These are phyloP conservation scores for Alternaria sp. DNA, from an alignment of 2,329 filamentous ascomycete genomes.

Conservation along the genomic window DNA sequence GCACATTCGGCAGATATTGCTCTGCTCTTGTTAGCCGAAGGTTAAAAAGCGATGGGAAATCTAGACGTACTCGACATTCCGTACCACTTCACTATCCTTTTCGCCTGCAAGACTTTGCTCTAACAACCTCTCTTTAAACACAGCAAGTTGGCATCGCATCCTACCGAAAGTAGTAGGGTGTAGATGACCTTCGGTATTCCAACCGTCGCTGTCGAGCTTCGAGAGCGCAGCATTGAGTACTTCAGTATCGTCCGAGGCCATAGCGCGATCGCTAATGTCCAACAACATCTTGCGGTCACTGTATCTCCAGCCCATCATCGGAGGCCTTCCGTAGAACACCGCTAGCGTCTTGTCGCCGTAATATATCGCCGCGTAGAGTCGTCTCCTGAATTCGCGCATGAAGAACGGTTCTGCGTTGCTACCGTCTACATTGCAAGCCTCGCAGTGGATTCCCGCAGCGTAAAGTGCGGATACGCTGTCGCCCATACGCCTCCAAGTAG, in stretches of 20 bases:
- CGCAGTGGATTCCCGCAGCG: constrained; percentile 45
- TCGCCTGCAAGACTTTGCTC: constrained; percentile 43
- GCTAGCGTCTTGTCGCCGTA: constrained; percentile 43
- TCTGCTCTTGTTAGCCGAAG: constrained; percentile 21
- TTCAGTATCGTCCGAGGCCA: constrained; percentile 31
- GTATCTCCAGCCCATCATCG: constrained; percentile 44
- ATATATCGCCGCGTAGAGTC: constrained; percentile 38
- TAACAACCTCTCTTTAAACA: constrained; percentile 41
- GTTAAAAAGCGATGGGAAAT: background rate
- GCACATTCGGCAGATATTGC: constrained; percentile 35
- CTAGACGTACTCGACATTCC: constrained; percentile 37
- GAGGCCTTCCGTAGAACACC: constrained; percentile 44
- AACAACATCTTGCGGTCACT: constrained; percentile 40
- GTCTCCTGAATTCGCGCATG: constrained; percentile 38
- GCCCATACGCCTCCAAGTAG: constrained; percentile 42
- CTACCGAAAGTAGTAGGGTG: constrained; percentile 36
- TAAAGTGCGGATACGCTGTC: constrained; percentile 38
- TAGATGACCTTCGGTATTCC: constrained; percentile 39
- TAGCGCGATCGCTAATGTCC: constrained; percentile 39
- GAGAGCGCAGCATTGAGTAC: constrained; percentile 34
- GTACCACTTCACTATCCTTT: constrained; percentile 34
- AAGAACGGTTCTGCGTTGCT: constrained; percentile 34
- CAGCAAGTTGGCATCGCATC: constrained; percentile 32
- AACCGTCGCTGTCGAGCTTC: constrained; percentile 37
- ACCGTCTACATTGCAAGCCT: constrained; percentile 32